A percentile compares a stretch with the other conserved stretches of the same genome.
Evolutionary conservation across 176 grass and related monocot species (phyloP).

Genomic region (Urochloa ruziziensis): DNA sequence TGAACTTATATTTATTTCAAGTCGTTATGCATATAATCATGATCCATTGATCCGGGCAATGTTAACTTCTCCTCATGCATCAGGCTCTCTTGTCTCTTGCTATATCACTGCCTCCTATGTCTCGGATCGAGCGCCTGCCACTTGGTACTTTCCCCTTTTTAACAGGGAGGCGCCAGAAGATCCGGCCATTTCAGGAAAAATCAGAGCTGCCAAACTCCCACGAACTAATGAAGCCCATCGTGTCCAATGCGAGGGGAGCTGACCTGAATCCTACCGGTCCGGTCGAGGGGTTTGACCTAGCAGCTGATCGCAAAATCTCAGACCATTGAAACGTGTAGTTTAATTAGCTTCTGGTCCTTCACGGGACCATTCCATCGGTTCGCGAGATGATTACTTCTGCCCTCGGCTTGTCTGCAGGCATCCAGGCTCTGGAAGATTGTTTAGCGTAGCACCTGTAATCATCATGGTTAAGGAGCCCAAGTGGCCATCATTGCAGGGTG

Average conservation of each 20-base stretch:
- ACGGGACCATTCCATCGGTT: slow-evolving; percentile 40
- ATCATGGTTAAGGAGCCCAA: no score
- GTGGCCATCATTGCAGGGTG: no score
- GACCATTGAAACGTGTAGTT: neutral
- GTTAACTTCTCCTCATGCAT: neutral
- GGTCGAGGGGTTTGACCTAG: neutral
- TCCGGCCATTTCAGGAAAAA: slow-evolving; percentile 27
- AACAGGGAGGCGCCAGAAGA: neutral
- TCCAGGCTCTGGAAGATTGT: no score
- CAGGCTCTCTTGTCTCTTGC: slow-evolving; percentile 13
- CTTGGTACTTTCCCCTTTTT: slow-evolving; percentile 18
- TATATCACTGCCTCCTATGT: neutral
- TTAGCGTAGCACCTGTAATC: no score
- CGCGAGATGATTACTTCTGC: neutral
- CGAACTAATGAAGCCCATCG: neutral
- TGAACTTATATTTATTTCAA: no score
- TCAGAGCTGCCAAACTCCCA: slow-evolving; percentile 21
- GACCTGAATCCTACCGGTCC: neutral
- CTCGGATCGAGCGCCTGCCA: slow-evolving; percentile 34
- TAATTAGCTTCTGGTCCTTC: neutral
- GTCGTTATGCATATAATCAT: neutral
- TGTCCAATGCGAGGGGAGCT: slow-evolving; percentile 2
- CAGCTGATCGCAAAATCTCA: neutral
- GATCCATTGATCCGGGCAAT: slow-evolving; percentile 14
- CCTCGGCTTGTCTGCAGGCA: no score